These are phyloP conservation scores for Cymbidium sinense DNA, from an alignment of 106 monocot genomes.

Conservation along the genomic window DNA sequence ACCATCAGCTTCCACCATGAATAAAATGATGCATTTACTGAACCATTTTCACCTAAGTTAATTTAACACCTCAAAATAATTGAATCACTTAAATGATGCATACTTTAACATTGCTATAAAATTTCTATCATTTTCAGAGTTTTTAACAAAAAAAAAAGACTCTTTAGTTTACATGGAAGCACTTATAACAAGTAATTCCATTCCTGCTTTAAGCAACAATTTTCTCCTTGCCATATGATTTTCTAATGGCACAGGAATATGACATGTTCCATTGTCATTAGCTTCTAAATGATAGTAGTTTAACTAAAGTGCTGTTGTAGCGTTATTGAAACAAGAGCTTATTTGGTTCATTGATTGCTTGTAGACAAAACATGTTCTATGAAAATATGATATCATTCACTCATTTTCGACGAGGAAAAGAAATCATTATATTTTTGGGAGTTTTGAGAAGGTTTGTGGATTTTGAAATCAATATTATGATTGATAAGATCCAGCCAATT, in stretches of 20 bases:
- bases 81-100: neutral
- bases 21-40: neutral
- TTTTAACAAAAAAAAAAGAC: neutral
- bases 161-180: neutral
- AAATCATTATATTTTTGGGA: too few species aligned
- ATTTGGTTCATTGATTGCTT: too few species aligned
- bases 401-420: too few species aligned
- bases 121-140: neutral
- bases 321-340: neutral
- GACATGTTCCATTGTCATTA: neutral
- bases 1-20: too few species aligned
- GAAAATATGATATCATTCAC: too few species aligned
- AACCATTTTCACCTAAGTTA: neutral
- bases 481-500: too few species aligned
- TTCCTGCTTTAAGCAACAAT: neutral
- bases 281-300: neutral
- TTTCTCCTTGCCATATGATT: neutral
- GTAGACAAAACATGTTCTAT: too few species aligned
- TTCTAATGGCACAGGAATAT: neutral
- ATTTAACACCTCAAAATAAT: neutral
- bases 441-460: too few species aligned
- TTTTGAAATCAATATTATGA: neutral
- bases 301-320: neutral
- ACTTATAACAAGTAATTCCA: neutral
- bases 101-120: neutral